Conservation (phyloP, 2,329 filamentous ascomycete genomes). For the Diaporthe ilicicola region DNA sequence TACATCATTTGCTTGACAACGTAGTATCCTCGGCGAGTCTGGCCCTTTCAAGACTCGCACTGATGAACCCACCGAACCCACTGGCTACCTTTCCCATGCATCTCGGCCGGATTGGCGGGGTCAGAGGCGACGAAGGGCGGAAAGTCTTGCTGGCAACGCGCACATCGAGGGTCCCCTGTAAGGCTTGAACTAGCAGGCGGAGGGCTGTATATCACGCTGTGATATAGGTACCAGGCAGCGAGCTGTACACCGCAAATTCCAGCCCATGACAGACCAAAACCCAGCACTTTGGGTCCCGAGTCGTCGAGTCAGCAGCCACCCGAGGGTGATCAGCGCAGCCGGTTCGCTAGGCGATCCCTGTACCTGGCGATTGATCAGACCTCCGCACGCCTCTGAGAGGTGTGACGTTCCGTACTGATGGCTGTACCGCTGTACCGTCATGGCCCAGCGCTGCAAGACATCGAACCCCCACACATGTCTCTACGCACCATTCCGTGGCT, state of each 20-base stretch:
- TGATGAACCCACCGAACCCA: neutral
- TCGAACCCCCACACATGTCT: neutral
- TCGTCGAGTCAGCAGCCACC: slow-evolving; percentile 34
- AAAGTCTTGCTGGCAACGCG: neutral
- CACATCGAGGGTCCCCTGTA: neutral
- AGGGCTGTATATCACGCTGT: slow-evolving; percentile 16
- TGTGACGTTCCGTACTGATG: neutral
- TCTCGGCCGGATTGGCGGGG: slow-evolving; percentile 10
- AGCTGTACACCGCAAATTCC: slow-evolving; percentile 25
- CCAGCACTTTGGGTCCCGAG: slow-evolving; percentile 32
- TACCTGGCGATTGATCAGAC: slow-evolving; percentile 8
- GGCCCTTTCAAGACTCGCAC: neutral
- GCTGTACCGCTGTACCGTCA: slow-evolving; percentile 3
- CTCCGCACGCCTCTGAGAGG: slow-evolving; percentile 4
- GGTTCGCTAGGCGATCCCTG: slow-evolving; percentile 27
- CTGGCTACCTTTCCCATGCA: neutral
- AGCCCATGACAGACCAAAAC: slow-evolving; percentile 27
- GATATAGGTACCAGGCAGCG: slow-evolving; percentile 20
- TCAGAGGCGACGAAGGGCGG: neutral
- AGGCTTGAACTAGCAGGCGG: neutral
- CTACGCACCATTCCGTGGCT: slow-evolving; percentile 17
- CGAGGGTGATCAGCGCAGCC: slow-evolving; percentile 30
- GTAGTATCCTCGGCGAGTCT: neutral
- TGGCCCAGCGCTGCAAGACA: neutral
- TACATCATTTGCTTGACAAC: neutral